These are phyloP conservation scores for Persicaria maculosa DNA, from an alignment of 148 eudicot genomes.

Conservation along the genomic window DNA sequence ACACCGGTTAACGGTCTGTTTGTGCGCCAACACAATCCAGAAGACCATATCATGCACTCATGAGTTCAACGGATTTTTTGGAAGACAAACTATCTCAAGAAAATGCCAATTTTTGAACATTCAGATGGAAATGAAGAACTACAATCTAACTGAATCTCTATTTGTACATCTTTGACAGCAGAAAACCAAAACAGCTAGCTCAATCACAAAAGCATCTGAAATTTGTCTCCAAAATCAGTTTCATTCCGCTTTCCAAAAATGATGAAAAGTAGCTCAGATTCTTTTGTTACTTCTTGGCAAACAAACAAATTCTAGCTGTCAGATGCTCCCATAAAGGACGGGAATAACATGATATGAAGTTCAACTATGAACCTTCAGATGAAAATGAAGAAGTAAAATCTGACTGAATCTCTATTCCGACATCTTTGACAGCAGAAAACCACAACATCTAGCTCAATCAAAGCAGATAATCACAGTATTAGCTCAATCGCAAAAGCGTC, in stretches of 20 bases:
- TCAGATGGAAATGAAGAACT: neutral
- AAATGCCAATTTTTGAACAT: neutral
- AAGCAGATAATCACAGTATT: neutral
- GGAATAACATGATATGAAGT: too few species aligned
- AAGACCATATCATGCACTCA: neutral
- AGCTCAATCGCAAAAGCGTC: neutral
- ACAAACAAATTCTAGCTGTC: too few species aligned
- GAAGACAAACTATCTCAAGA: neutral
- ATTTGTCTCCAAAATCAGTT: too few species aligned
- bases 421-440: neutral
- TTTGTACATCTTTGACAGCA: too few species aligned
- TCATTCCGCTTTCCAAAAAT: too few species aligned
- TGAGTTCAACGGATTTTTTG: neutral
- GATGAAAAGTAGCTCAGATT: too few species aligned
- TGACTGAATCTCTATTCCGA: neutral
- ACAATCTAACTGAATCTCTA: too few species aligned
- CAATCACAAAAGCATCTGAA: too few species aligned
- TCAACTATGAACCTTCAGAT: too few species aligned
- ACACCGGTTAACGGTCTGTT: neutral
- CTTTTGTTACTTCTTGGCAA: too few species aligned
- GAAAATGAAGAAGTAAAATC: neutral
- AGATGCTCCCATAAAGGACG: too few species aligned
- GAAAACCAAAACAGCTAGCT: too few species aligned
- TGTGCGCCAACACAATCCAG: neutral
- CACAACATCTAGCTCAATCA: neutral